These are phyloP conservation scores for Aureobasidium sp. DNA, from an alignment of 2,329 filamentous ascomycete genomes.

Conservation along the genomic window DNA sequence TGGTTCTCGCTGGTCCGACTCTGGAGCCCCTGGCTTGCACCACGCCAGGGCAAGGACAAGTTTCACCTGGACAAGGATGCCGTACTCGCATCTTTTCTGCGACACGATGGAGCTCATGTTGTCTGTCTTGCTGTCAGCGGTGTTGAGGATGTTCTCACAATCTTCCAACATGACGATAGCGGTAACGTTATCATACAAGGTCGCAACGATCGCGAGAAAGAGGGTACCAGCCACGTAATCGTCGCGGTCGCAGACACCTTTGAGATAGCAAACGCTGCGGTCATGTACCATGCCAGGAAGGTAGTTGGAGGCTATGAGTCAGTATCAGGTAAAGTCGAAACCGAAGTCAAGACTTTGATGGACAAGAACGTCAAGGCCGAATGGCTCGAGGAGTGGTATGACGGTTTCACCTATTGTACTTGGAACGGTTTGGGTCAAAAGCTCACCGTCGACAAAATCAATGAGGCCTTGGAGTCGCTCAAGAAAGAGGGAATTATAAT, in stretches of 20 bases:
- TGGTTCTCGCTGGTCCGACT: slow-evolving; percentile 77
- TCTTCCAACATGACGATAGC: slow-evolving; percentile 56
- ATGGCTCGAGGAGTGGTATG: slow-evolving; percentile 85
- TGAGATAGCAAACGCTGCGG: slow-evolving; percentile 66
- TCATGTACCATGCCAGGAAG: slow-evolving; percentile 79
- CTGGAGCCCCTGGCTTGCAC: slow-evolving; percentile 78
- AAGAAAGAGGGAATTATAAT: slow-evolving; percentile 64
- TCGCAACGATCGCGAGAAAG: slow-evolving; percentile 56
- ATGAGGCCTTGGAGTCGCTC: slow-evolving; percentile 63
- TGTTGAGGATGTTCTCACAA: slow-evolving; percentile 57
- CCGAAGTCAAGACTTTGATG: slow-evolving; percentile 37
- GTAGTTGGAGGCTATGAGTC: slow-evolving; percentile 42
- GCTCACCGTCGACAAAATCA: slow-evolving; percentile 71
- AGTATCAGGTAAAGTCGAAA: slow-evolving; percentile 34
- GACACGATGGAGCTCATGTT: slow-evolving; percentile 60
- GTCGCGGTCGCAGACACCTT: slow-evolving; percentile 64
- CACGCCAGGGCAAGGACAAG: slow-evolving; percentile 63
- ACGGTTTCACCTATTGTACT: slow-evolving; percentile 88
- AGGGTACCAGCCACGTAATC: slow-evolving; percentile 53
- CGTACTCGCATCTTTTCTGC: slow-evolving; percentile 69
- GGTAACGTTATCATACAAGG: slow-evolving; percentile 61
- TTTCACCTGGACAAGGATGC: slow-evolving; percentile 70
- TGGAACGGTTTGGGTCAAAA: slow-evolving; percentile 89
- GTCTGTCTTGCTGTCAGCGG: slow-evolving; percentile 73
- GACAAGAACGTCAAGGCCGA: slow-evolving; percentile 43